A percentile compares a stretch with the other conserved stretches of the same genome.
phyloP scores from a whole-genome alignment of 2,329 filamentous ascomycete species.

The Penicillium sp. region DNA sequence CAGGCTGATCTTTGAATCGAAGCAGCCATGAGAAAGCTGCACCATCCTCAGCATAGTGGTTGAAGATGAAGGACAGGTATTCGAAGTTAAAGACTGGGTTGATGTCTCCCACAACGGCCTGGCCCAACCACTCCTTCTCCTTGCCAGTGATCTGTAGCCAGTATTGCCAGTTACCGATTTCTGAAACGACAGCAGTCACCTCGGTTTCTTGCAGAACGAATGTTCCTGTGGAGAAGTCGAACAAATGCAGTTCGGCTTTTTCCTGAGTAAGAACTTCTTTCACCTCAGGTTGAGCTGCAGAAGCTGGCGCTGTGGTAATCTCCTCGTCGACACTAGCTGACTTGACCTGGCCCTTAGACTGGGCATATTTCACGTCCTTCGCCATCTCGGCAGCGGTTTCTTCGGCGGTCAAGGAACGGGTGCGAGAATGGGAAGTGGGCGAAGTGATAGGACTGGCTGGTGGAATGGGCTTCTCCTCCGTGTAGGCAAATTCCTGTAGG shows the following conservation, averaged over 20 bases:
- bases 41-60: conserved; percentile 86
- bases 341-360: conserved; percentile 42
- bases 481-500: conserved; percentile 79
- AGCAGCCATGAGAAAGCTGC: conserved; percentile 94
- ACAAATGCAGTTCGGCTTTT: conserved; percentile 84
- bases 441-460: conserved; percentile 59
- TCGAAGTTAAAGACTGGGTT: conserved; percentile 99
- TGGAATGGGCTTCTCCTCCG: conserved; percentile 61
- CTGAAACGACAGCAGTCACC: conserved; percentile 77
- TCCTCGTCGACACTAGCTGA: conserved; percentile 42
- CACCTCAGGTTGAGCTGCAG: conserved; percentile 64
- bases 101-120: conserved; percentile 82
- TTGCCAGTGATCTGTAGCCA: conserved; percentile 83
- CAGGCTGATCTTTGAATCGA: conserved; percentile 80
- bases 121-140: conserved; percentile 81
- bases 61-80: conserved; percentile 98
- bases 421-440: conserved; percentile 41
- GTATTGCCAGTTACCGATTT: conserved; percentile 90
- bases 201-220: conserved; percentile 78
- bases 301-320: conserved; percentile 62
- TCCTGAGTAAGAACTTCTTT: conserved; percentile 74
- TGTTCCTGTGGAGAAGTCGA: conserved; percentile 82
- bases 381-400: conserved; percentile 48
- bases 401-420: conserved; percentile 37
- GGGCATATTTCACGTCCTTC: conserved; percentile 45